phyloP scores from a whole-genome alignment of 2,329 filamentous ascomycete genomes.

The Fusarium cyanostomum region DNA sequence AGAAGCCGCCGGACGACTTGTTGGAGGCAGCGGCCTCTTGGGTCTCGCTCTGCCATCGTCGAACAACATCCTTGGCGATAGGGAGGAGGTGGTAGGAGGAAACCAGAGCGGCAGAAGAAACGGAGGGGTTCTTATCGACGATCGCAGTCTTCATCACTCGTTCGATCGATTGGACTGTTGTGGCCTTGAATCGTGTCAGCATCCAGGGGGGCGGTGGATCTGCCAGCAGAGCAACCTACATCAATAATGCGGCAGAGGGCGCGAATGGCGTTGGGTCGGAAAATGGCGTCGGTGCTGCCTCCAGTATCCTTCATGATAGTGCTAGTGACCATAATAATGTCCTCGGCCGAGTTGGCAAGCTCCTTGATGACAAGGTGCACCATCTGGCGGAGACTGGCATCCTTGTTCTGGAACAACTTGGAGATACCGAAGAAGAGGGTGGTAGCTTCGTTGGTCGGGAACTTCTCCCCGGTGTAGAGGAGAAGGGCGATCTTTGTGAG shows the following conservation, averaged over 20 bases:
- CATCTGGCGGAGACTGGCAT: slow-evolving; percentile 98
- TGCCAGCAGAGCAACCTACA: slow-evolving; percentile 61
- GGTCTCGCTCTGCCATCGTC: slow-evolving; percentile 98
- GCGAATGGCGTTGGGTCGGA: slow-evolving; percentile 94
- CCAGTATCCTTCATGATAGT: slow-evolving; percentile 99
- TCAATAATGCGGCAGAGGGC: slow-evolving; percentile 97
- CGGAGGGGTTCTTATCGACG: slow-evolving; percentile 97
- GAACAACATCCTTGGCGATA: slow-evolving; percentile 92
- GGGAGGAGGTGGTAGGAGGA: slow-evolving; percentile 98
- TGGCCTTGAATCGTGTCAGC: slow-evolving; percentile 68
- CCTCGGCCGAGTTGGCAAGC: slow-evolving; percentile 91
- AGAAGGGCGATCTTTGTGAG: slow-evolving; percentile 97
- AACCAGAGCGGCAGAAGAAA: slow-evolving; percentile 93
- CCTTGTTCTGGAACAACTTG: slow-evolving; percentile 99
- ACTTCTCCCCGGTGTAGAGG: slow-evolving; percentile 95
- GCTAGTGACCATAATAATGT: slow-evolving; percentile 99
- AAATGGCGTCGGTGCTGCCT: slow-evolving; percentile 91
- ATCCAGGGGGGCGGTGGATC: slow-evolving; percentile 33
- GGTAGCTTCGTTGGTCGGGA: slow-evolving; percentile 96
- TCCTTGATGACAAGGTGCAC: slow-evolving; percentile 99
- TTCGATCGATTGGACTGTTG: slow-evolving; percentile 96
- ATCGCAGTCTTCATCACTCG: slow-evolving; percentile 99
- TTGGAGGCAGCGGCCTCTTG: slow-evolving; percentile 92
- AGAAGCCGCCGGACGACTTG: slow-evolving; percentile 91
- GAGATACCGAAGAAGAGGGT: slow-evolving; percentile 99